Evolutionary conservation across 2,329 filamentous ascomycete genomes (phyloP).

Genomic region (Coniochaeta sp.): DNA sequence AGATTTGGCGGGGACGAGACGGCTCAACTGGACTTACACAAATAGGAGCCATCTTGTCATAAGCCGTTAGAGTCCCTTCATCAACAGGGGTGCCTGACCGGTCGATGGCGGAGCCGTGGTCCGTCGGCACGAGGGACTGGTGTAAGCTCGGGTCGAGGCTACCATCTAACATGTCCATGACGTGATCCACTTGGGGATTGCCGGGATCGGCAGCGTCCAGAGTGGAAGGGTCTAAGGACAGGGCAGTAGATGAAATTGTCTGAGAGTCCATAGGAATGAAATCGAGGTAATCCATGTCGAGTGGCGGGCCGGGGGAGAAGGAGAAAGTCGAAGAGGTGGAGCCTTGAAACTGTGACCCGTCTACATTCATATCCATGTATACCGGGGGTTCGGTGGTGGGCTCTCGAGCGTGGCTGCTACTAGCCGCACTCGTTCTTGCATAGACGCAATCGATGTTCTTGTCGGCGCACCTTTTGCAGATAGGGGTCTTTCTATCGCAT

Average conservation of each 20-base stretch:
- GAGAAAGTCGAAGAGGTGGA: conserved; percentile 8
- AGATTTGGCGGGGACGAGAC: background rate
- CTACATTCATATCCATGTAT: background rate
- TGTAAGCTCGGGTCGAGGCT: background rate
- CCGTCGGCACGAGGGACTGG: background rate
- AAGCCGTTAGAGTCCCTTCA: conserved; percentile 7
- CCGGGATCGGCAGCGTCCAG: background rate
- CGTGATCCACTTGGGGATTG: background rate
- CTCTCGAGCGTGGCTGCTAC: background rate
- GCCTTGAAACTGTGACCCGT: conserved; percentile 2
- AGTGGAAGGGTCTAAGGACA: background rate
- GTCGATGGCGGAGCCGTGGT: background rate
- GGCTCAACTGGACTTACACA: conserved; percentile 12
- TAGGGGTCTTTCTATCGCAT: conserved; percentile 27
- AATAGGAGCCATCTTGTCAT: conserved; percentile 13
- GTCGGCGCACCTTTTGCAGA: conserved; percentile 28
- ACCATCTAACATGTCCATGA: background rate
- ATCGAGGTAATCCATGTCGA: background rate
- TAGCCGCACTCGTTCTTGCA: conserved; percentile 8
- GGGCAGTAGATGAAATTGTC: background rate
- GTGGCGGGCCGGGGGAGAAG: background rate
- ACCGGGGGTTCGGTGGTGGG: background rate
- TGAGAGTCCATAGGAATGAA: background rate
- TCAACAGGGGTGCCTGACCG: conserved; percentile 9
- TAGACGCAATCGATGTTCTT: conserved; percentile 24